Base-by-base conservation (phyloP, 1,139 yeast genomes). In the Candida sp. region DNA sequence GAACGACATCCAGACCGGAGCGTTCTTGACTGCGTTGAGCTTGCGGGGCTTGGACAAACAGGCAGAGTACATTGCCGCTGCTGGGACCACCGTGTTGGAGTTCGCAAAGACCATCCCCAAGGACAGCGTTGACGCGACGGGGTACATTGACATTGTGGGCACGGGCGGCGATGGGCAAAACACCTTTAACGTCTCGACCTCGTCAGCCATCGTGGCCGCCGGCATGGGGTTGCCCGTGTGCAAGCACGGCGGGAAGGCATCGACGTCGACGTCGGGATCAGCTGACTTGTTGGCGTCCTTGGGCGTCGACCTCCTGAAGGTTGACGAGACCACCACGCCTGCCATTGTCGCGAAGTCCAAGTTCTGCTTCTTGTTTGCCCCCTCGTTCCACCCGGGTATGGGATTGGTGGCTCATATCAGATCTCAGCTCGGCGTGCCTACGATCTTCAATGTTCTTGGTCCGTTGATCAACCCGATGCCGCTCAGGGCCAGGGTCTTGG, bases 131-230 rank as follows among this genome's bases (percentile, higher is more conserved):
- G 80, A 79, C 45, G 60, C 72, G 0, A 70, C 65, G 2, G 90
- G 90, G 0, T 88, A 84, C 59, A 80, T 90, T 17, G 99, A 94
- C 68, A 90, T 94, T 39, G 99, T 94, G 6, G 99, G 99, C 1
- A 94, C 99, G 0, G 99, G 99, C 30, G 99, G 99, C 5, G 99
- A 94, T 65, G 97, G 98, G 3, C 97, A 94, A 65, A 88, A 94
- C 65, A 94, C 99, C 0, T 94, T 94, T 71, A 94, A 94, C 63
- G 99, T 94, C 1, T 89, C 97, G 7, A 94, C 99, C 0, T 90
- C 98, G 1, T 79, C 98, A 1, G 98, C 98, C 0, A 91, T 94
- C 48, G 92, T 94, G 4, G 96, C 93, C 0, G 90, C 98, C 0
- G 99, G 99, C 4, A 88, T 90, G 77, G 92, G 92, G 0, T 68